A percentile compares a stretch with the other conserved stretches of the same genome.
phyloP scores from a whole-genome alignment of 768 basidiomycete genomes.

The Obba rivulosa region DNA sequence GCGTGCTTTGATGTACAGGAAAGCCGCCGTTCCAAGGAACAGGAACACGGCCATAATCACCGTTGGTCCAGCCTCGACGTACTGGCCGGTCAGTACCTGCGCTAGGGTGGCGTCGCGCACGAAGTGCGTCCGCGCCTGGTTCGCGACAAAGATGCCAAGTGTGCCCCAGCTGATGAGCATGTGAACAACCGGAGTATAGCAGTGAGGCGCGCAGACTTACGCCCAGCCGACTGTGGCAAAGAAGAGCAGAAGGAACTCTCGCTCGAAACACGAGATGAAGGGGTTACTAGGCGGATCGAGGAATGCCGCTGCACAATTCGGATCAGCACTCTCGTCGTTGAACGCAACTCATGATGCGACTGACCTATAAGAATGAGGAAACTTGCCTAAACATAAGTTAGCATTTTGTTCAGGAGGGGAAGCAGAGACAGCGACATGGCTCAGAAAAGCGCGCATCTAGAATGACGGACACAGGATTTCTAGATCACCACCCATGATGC shows the following conservation, averaged over 20 bases:
- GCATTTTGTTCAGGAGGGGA: too few species aligned
- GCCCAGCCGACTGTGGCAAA: conserved; percentile 53
- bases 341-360: not conserved
- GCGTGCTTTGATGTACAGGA: conserved; percentile 56
- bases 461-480: too few species aligned
- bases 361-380: conserved; percentile 62
- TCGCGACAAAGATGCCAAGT: conserved; percentile 58
- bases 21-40: conserved; percentile 50
- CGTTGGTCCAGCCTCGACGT: conserved; percentile 54
- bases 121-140: conserved; percentile 44
- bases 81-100: conserved; percentile 45
- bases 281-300: conserved; percentile 65
- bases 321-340: too few species aligned
- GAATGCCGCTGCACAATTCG: conserved; percentile 41
- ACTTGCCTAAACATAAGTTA: conserved; percentile 38
- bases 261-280: conserved; percentile 63
- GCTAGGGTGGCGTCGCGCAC: conserved; percentile 32
- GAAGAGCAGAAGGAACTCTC: conserved; percentile 49
- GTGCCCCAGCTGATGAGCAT: conserved; percentile 51
- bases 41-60: conserved; percentile 59
- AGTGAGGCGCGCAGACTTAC: conserved; percentile 32
- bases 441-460: too few species aligned
- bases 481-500: too few species aligned
- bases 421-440: too few species aligned
- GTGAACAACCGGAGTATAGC: not conserved